These are phyloP conservation scores for Eucalyptus curtisii DNA, from an alignment of 345 rosid genomes.

Conservation along the genomic window DNA sequence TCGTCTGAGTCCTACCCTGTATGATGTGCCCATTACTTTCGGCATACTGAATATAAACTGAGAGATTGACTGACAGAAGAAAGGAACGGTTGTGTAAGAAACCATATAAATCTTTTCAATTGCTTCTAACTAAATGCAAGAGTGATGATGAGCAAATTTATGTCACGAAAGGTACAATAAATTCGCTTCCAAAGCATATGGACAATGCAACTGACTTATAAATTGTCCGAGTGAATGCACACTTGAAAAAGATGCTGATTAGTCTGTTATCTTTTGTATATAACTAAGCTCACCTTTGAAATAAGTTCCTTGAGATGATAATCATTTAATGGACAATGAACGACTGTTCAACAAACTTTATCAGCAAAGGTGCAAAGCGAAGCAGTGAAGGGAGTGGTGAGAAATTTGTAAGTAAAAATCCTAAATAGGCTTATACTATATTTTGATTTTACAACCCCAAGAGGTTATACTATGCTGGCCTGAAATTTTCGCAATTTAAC, in stretches of 20 bases:
- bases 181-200: background rate
- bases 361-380: background rate
- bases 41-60: background rate
- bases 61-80: background rate
- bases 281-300: background rate
- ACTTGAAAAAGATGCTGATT: background rate
- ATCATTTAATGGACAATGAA: background rate
- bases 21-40: background rate
- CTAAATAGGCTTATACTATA: background rate
- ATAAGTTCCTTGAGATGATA: background rate
- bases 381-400: background rate
- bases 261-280: background rate
- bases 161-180: background rate
- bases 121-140: background rate
- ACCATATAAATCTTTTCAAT: background rate
- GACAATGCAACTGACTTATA: background rate
- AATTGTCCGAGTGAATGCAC: background rate
- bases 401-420: background rate
- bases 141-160: background rate
- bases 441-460: too few species aligned
- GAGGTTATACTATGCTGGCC: background rate
- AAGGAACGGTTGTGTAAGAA: background rate
- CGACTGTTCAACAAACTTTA: background rate
- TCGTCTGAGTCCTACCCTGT: background rate
- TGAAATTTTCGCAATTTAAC: background rate